Evolutionary conservation across 164 flowering plant species (phyloP).

Genomic region (Chloranthus sessilifolius): DNA sequence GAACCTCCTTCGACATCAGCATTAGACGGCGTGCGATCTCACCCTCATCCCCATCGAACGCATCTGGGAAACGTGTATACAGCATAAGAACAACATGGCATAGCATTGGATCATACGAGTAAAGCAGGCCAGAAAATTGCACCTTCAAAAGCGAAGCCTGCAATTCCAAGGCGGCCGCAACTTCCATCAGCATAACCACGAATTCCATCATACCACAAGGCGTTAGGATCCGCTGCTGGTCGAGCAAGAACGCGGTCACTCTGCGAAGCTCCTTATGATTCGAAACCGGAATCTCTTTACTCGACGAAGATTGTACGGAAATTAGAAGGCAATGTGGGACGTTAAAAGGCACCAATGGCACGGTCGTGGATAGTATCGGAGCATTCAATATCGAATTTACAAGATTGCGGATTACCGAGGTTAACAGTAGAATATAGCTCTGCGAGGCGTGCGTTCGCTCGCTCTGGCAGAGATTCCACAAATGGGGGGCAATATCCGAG

Average conservation of each 20-base stretch:
- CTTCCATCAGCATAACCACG: conserved; percentile 48
- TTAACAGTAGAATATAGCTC: conserved; percentile 60
- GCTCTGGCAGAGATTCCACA: conserved; percentile 78
- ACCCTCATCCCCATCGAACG: conserved; percentile 72
- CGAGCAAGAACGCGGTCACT: conserved; percentile 79
- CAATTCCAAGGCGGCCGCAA: conserved; percentile 61
- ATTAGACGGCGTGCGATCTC: conserved; percentile 59
- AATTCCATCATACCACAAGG: conserved; percentile 80
- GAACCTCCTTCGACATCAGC: conserved; percentile 60
- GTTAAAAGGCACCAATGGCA: conserved; percentile 77
- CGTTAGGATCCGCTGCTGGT: conserved; percentile 62
- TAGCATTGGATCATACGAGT: conserved; percentile 77
- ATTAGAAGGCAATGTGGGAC: conserved; percentile 42
- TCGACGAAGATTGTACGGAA: conserved; percentile 4
- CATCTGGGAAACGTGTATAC: conserved; percentile 60
- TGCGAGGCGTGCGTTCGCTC: conserved; percentile 93
- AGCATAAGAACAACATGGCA: conserved; percentile 72
- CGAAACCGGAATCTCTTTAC: conserved; percentile 25
- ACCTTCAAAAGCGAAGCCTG: conserved; percentile 92
- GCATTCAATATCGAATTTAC: conserved; percentile 34
- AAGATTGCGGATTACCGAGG: conserved; percentile 42
- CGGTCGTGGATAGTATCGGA: conserved; percentile 45
- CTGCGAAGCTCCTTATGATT: conserved; percentile 69
- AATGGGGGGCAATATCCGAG: conserved; percentile 52
- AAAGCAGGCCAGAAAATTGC: conserved; percentile 83